phyloP scores from a whole-genome alignment of 106 monocot species.

The Dendrobium huoshanense region DNA sequence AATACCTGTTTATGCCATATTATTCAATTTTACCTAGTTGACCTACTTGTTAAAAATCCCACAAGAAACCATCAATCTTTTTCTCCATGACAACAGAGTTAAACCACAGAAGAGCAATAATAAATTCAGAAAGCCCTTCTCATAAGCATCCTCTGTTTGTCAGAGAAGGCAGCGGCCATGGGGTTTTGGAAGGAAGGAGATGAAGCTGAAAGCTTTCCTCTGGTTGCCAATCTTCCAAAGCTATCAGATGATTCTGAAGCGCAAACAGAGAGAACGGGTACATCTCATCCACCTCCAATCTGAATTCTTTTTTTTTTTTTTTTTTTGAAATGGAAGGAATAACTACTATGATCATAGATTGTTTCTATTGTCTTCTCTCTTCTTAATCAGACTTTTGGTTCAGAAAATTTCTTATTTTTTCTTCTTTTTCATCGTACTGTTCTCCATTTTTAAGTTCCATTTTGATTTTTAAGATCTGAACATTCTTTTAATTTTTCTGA shows the following conservation, averaged over 20 bases:
- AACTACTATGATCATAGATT: not conserved
- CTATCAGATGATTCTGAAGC: not conserved
- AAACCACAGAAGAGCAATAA: too few relatives aligned
- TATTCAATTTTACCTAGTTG: too few relatives aligned
- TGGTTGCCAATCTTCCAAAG: not conserved
- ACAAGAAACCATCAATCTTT: too few relatives aligned
- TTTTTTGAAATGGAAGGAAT: not conserved
- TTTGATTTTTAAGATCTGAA: not conserved
- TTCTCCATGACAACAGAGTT: too few relatives aligned
- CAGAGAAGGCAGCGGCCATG: not conserved
- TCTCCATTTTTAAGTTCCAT: not conserved
- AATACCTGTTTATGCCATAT: too few relatives aligned
- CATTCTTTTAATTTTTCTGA: not conserved
- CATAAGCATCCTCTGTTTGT: too few relatives aligned
- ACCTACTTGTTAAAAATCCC: too few relatives aligned
- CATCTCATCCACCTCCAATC: too few relatives aligned
- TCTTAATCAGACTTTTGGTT: too few relatives aligned
- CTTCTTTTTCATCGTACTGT: not conserved
- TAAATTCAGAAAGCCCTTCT: too few relatives aligned
- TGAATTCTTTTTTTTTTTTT: not conserved
- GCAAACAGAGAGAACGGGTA: not conserved
- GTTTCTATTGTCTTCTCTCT: not conserved
- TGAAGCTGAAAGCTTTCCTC: not conserved
- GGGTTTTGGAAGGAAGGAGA: not conserved
- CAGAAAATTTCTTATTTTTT: not conserved